phyloP scores from a whole-genome alignment of 176 grass and related monocot species.

The Rhynchospora pubera region DNA sequence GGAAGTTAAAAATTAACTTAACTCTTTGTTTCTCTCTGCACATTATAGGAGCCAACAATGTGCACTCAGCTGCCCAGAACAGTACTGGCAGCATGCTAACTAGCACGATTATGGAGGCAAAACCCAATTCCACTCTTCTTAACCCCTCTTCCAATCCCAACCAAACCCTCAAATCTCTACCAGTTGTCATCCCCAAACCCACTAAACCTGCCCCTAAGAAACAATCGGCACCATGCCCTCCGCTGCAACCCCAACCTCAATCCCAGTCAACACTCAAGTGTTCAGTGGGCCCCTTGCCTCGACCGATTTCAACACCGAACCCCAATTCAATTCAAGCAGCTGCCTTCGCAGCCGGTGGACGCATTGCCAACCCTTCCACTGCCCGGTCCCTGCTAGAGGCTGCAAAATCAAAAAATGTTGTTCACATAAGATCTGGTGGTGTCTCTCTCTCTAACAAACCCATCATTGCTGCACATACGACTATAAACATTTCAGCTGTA shows the following conservation, averaged over 20 bases:
- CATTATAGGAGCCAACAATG: constrained; percentile 10
- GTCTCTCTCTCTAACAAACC: constrained; percentile 16
- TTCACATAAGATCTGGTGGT: constrained; percentile 57
- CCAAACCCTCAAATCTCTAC: constrained; percentile 13
- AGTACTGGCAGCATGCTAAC: neutral
- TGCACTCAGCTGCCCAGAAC: neutral
- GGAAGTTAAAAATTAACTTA: neutral
- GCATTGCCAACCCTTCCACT: constrained; percentile 46
- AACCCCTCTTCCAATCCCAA: neutral
- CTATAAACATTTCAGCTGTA: constrained; percentile 19
- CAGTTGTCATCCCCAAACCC: constrained; percentile 6
- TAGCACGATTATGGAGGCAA: constrained; percentile 1
- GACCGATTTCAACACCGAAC: constrained; percentile 6
- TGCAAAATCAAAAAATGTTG: constrained; percentile 68
- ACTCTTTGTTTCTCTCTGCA: neutral
- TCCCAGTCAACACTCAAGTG: neutral
- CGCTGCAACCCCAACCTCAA: constrained; percentile 6
- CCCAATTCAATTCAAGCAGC: constrained; percentile 60
- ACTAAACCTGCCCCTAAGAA: neutral
- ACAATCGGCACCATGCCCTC: neutral
- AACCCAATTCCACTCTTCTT: neutral
- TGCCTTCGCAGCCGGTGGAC: constrained; percentile 83
- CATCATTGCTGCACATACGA: constrained; percentile 5
- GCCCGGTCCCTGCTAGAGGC: constrained; percentile 56
- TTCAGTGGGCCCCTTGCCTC: neutral